phyloP scores from a whole-genome alignment of 768 basidiomycete genomes.

The Tremella yokohamensis region DNA sequence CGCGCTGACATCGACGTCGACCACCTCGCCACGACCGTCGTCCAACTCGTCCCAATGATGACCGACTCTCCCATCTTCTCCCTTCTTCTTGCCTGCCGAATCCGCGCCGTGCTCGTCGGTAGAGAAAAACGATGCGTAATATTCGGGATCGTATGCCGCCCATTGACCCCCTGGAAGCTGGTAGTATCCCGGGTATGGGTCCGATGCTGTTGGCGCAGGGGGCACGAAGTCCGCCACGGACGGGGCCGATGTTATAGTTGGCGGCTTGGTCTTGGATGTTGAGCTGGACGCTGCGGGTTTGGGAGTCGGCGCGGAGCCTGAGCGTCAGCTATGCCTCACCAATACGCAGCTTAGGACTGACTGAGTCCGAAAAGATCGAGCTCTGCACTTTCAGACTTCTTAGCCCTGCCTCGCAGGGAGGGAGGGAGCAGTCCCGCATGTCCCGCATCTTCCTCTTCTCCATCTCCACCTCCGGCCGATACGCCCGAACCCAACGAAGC shows the following conservation, averaged over 20 bases:
- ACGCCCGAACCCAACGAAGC: not conserved
- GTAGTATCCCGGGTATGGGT: slow-evolving; percentile 51
- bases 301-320: not conserved
- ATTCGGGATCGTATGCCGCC: slow-evolving; percentile 46
- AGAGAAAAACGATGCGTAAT: slow-evolving; percentile 45
- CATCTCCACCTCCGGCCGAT: slow-evolving; percentile 10
- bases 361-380: slow-evolving; percentile 46
- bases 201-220: slow-evolving; percentile 31
- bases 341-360: not conserved
- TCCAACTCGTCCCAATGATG: slow-evolving; percentile 43
- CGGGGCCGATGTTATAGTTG: slow-evolving; percentile 44
- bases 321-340: not conserved
- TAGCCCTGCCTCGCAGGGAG: slow-evolving; percentile 23
- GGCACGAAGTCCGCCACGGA: slow-evolving; percentile 42
- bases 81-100: slow-evolving; percentile 6
- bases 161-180: slow-evolving; percentile 42
- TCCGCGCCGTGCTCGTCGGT: not conserved
- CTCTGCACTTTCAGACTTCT: slow-evolving; percentile 19
- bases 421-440: slow-evolving; percentile 25
- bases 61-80: slow-evolving; percentile 40
- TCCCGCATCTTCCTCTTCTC: slow-evolving; percentile 20
- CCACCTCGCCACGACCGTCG: slow-evolving; percentile 24
- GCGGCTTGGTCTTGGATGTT: slow-evolving; percentile 11
- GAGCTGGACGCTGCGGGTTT: slow-evolving; percentile 8
- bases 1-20: slow-evolving; percentile 33